Evolutionary conservation across 768 basidiomycete genomes (phyloP).

Genomic region (Termitomyces sp.): DNA sequence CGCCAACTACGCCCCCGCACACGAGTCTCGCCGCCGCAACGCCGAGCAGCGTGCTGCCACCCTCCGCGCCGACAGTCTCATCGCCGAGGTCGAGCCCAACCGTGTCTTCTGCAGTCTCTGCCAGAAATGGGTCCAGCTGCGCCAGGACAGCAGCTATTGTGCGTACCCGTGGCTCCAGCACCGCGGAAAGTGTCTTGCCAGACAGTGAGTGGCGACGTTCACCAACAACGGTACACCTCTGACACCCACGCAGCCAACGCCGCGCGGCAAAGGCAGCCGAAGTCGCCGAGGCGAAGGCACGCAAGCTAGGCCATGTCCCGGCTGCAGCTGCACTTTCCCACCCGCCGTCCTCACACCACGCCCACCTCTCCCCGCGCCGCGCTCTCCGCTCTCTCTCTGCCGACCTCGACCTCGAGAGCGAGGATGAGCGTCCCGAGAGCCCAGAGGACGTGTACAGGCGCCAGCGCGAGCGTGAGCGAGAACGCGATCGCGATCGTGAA

Average conservation of each 20-base stretch:
- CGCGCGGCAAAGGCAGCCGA: constrained; percentile 52
- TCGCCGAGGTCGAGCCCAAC: constrained; percentile 68
- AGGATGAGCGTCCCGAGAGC: background rate
- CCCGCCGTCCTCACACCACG: background rate
- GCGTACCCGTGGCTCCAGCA: constrained; percentile 37
- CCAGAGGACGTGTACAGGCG: background rate
- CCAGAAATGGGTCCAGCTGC: constrained; percentile 77
- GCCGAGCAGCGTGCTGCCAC: constrained; percentile 76
- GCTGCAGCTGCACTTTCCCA: background rate
- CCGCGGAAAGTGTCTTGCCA: constrained; percentile 30
- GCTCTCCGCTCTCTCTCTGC: background rate
- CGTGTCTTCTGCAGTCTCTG: constrained; percentile 72
- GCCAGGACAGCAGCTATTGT: constrained; percentile 75
- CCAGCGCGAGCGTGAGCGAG: background rate
- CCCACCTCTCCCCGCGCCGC: background rate
- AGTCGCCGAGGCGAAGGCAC: constrained; percentile 39
- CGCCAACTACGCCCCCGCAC: constrained; percentile 46
- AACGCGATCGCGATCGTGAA: background rate
- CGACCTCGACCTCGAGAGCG: background rate
- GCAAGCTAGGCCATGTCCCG: constrained; percentile 11
- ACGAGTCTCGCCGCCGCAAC: constrained; percentile 68
- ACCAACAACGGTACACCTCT: too few species aligned
- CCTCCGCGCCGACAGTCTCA: constrained; percentile 58
- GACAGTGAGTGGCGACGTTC: constrained; percentile 56
- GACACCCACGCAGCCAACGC: constrained; percentile 38